phyloP scores from a whole-genome alignment of 345 rosid species.

The Reutealis trisperma region DNA sequence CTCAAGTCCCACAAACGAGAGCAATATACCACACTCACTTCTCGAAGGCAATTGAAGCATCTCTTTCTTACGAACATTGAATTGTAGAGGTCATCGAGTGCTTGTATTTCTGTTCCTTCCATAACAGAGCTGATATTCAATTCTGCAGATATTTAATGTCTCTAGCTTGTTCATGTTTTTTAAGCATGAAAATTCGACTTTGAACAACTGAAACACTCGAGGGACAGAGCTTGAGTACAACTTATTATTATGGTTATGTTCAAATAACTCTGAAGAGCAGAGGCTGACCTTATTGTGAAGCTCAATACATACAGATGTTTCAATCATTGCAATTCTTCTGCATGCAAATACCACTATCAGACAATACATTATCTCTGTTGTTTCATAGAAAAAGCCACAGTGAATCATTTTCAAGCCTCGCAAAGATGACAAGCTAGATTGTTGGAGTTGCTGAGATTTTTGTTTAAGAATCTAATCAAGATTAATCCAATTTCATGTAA shows the following conservation, averaged over 20 bases:
- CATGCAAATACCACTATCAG: neutral
- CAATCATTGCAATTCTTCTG: constrained; percentile 25
- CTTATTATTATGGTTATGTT: neutral
- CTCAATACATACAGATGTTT: constrained; percentile 4
- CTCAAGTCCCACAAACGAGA: constrained; percentile 19
- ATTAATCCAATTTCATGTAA: no score
- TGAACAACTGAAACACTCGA: neutral
- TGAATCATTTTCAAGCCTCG: constrained; percentile 9
- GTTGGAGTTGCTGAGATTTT: no score
- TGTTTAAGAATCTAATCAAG: no score
- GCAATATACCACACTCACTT: constrained; percentile 4
- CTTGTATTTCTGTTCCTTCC: neutral
- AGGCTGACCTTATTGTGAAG: constrained; percentile 5
- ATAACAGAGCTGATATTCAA: neutral
- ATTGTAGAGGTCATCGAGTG: neutral
- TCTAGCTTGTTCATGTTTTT: neutral
- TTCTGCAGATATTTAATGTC: neutral
- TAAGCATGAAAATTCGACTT: neutral
- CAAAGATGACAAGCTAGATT: constrained; percentile 4
- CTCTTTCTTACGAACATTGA: neutral
- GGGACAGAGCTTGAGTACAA: constrained; percentile 2
- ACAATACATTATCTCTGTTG: constrained; percentile 2
- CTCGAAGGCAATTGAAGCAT: neutral
- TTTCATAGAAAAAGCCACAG: neutral
- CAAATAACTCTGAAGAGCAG: neutral